Evolutionary conservation across 2,329 filamentous ascomycete genomes (phyloP).

Genomic region (Drechslera avenae): DNA sequence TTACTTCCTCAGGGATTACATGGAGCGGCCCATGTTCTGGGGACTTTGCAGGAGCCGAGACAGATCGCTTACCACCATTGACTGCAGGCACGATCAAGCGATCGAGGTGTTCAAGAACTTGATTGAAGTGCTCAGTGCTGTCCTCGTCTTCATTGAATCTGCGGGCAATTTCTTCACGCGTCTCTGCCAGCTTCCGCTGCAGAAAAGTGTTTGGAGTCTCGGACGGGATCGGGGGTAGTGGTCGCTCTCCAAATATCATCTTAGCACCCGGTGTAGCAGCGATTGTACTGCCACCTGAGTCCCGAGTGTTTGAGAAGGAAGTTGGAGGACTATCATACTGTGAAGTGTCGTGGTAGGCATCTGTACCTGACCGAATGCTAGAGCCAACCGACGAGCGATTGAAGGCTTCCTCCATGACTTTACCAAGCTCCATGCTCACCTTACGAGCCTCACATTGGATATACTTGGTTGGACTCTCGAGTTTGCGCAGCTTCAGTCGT

Average conservation of each 20-base stretch:
- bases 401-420: constrained; percentile 92
- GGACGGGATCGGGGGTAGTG: constrained; percentile 52
- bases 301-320: constrained; percentile 50
- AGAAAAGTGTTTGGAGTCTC: constrained; percentile 59
- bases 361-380: constrained; percentile 50
- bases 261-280: constrained; percentile 37
- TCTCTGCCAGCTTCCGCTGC: constrained; percentile 62
- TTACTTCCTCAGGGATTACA: constrained; percentile 59
- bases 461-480: constrained; percentile 55
- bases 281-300: constrained; percentile 39
- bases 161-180: constrained; percentile 61
- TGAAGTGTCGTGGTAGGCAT: constrained; percentile 32
- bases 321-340: constrained; percentile 60
- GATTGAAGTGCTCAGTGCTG: constrained; percentile 59
- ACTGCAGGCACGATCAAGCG: constrained; percentile 57
- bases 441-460: constrained; percentile 81
- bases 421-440: constrained; percentile 82
- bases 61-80: constrained; percentile 47
- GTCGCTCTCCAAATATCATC: constrained; percentile 47
- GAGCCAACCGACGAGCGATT: constrained; percentile 67
- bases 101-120: constrained; percentile 66
- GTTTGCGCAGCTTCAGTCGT: constrained; percentile 45
- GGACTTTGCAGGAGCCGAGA: constrained; percentile 52
- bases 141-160: constrained; percentile 55
- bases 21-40: constrained; percentile 50